A percentile compares a stretch with the other conserved stretches of the same genome.
Evolutionary conservation across 2,329 filamentous ascomycete species (phyloP).

Genomic region (Falciphora oryzae): DNA sequence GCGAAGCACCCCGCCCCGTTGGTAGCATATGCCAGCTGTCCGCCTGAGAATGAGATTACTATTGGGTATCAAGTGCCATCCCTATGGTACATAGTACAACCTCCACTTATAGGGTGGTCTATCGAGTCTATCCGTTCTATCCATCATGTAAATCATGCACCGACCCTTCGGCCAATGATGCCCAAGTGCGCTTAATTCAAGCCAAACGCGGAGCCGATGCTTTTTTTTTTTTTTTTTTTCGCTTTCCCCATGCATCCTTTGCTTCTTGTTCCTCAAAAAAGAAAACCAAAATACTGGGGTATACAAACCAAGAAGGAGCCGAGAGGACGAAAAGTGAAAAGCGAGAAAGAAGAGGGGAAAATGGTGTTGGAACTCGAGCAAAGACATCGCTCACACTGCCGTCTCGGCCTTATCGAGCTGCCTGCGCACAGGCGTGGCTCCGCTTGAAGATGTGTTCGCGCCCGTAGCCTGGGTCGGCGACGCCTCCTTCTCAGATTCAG

Average conservation of each 20-base stretch:
- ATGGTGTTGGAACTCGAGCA: background rate
- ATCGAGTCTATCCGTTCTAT: too few species aligned
- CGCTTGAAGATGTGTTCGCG: background rate
- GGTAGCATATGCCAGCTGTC: too few species aligned
- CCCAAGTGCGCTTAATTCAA: background rate
- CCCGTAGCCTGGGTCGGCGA: background rate
- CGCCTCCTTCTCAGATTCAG: background rate
- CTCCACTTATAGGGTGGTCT: too few species aligned
- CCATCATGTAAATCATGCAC: too few species aligned
- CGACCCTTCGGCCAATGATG: too few species aligned
- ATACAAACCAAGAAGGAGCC: background rate
- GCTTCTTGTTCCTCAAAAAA: background rate
- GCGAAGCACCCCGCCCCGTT: too few species aligned
- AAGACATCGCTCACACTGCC: slow-evolving; percentile 12
- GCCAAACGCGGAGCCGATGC: background rate
- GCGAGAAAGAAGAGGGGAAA: background rate
- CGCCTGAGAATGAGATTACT: too few species aligned
- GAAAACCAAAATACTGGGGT: background rate
- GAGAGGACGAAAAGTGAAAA: background rate
- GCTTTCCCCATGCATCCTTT: background rate
- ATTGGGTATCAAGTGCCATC: too few species aligned
- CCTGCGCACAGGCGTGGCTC: slow-evolving; percentile 9
- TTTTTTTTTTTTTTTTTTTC: background rate
- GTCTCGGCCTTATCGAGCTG: slow-evolving; percentile 19
- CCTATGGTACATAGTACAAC: too few species aligned